A percentile compares a stretch with the other conserved stretches of the same genome.
Conservation (phyloP, 176 grass and related monocot species). For the Phragmites australis region DNA sequence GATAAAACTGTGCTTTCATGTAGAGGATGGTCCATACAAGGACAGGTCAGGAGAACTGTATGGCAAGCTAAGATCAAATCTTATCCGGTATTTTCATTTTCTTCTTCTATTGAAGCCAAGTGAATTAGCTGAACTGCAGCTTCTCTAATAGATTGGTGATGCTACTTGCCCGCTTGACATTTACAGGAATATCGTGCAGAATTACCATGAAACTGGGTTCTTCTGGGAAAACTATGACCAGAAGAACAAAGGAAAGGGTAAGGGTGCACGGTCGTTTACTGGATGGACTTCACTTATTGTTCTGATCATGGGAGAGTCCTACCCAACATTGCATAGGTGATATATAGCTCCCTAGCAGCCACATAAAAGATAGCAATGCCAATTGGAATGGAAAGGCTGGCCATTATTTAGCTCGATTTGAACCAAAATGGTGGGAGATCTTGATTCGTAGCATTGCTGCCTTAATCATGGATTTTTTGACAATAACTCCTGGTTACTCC, state of each 20-base stretch:
- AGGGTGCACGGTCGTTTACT: conserved; percentile 84
- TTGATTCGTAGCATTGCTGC: background rate
- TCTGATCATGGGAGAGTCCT: conserved; percentile 83
- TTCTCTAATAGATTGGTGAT: conserved; percentile 13
- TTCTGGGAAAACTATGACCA: conserved; percentile 98
- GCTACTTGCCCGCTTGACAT: background rate
- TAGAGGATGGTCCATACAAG: conserved; percentile 83
- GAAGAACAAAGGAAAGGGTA: conserved; percentile 80
- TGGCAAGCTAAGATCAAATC: conserved; percentile 74
- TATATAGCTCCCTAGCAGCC: background rate
- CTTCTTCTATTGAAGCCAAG: background rate
- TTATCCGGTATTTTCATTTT: conserved; percentile 63
- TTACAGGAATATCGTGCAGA: conserved; percentile 74
- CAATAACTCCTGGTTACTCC: background rate
- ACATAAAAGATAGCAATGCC: background rate
- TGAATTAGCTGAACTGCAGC: conserved; percentile 1
- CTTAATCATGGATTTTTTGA: background rate
- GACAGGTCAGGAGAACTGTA: conserved; percentile 59
- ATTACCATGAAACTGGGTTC: conserved; percentile 77
- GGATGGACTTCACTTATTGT: conserved; percentile 90
- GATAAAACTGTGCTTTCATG: conserved; percentile 6
- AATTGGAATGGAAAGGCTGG: background rate
- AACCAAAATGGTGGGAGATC: background rate
- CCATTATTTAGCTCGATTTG: background rate
- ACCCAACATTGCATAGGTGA: conserved; percentile 70